phyloP scores from a whole-genome alignment of 805 yeast species.

The Yarrowia phangngaensis region DNA sequence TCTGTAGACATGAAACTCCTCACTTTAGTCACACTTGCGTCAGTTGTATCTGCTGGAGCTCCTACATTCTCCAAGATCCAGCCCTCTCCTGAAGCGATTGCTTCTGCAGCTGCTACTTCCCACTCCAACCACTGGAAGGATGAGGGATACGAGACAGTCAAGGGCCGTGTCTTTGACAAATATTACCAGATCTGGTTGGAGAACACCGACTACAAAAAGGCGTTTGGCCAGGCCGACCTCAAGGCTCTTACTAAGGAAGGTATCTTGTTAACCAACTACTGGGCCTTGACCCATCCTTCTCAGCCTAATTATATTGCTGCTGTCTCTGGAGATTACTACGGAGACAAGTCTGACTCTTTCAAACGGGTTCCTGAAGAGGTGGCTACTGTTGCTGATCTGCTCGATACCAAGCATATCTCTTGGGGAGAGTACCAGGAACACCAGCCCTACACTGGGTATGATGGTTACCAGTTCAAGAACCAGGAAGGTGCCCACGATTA shows the following conservation, averaged over 20 bases:
- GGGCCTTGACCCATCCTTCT: conserved; percentile 52
- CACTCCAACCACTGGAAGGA: conserved; percentile 34
- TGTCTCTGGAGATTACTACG: conserved; percentile 51
- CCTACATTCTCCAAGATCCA: conserved; percentile 18
- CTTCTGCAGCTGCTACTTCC: conserved; percentile 39
- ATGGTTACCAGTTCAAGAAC: conserved; percentile 47
- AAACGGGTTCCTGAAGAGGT: conserved; percentile 46
- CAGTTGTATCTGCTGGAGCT: neutral
- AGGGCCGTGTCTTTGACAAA: conserved; percentile 44
- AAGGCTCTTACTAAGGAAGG: conserved; percentile 46
- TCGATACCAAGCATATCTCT: conserved; percentile 46
- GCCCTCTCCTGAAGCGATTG: conserved; percentile 39
- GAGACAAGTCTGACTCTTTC: conserved; percentile 48
- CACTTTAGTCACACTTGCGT: conserved; percentile 5
- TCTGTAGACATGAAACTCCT: conserved; percentile 8
- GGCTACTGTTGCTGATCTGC: conserved; percentile 48
- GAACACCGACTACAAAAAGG: conserved; percentile 51
- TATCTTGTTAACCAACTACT: conserved; percentile 49
- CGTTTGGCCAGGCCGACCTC: conserved; percentile 46
- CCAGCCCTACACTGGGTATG: conserved; percentile 51
- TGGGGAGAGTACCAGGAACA: conserved; percentile 56
- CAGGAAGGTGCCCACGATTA: conserved; percentile 47
- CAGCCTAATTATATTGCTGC: conserved; percentile 53
- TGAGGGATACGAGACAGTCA: conserved; percentile 39
- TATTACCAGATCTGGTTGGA: conserved; percentile 49